phyloP scores from a whole-genome alignment of 2,329 filamentous ascomycete species.

The Metarhizium brunneum region DNA sequence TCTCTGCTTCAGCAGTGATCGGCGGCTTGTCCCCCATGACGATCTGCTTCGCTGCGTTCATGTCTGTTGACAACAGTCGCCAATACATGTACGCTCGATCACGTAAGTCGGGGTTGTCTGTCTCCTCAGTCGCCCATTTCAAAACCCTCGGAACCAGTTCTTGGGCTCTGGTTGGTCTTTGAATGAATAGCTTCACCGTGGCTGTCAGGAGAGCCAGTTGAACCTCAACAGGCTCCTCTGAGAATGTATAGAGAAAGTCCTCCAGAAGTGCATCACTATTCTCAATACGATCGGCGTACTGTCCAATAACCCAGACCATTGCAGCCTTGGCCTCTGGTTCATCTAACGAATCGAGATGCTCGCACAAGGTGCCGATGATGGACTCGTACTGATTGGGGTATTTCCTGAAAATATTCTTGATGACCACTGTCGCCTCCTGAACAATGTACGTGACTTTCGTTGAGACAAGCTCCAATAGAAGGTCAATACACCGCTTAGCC shows the following conservation, averaged over 20 bases:
- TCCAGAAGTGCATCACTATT: conserved; percentile 91
- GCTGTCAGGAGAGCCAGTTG: conserved; percentile 90
- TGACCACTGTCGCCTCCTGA: conserved; percentile 96
- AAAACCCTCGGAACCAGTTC: conserved; percentile 88
- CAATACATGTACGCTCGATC: conserved; percentile 99
- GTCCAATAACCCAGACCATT: conserved; percentile 98
- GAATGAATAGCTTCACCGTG: conserved; percentile 96
- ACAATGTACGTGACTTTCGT: conserved; percentile 99
- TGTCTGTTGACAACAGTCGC: conserved; percentile 88
- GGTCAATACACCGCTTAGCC: conserved; percentile 82
- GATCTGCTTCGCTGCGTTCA: conserved; percentile 72
- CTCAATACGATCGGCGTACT: conserved; percentile 95
- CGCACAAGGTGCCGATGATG: conserved; percentile 91
- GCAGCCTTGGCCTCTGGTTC: conserved; percentile 97
- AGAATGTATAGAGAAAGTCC: conserved; percentile 89
- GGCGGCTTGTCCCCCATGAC: conserved; percentile 97
- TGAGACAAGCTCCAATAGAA: conserved; percentile 82
- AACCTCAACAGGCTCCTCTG: conserved; percentile 91
- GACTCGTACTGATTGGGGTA: conserved; percentile 98
- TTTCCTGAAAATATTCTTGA: conserved; percentile 97
- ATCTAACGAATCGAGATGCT: conserved; percentile 91
- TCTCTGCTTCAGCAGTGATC: conserved; percentile 93
- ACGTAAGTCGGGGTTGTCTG: conserved; percentile 94
- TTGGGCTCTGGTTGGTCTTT: conserved; percentile 88
- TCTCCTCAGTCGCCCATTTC: conserved; percentile 98